Conservation (phyloP, 805 yeast species). For the Jamesozyma gamospora region DNA sequence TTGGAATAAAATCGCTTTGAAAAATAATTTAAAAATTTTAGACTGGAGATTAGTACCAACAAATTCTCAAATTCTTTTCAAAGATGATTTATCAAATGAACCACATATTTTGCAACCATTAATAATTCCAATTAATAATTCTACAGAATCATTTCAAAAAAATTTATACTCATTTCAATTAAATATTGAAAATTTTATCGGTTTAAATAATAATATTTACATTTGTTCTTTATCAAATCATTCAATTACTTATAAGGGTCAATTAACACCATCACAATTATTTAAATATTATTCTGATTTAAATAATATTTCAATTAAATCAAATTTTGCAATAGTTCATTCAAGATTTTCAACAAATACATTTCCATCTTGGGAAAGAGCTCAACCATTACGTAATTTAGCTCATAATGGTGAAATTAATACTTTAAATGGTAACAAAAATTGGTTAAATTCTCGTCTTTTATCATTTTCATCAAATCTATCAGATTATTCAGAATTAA, state of each 20-base stretch:
- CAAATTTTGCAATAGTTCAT: slow-evolving; percentile 92
- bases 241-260: slow-evolving; percentile 82
- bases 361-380: slow-evolving; percentile 99
- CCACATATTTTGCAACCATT: slow-evolving; percentile 87
- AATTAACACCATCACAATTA: slow-evolving; percentile 92
- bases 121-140: slow-evolving; percentile 42
- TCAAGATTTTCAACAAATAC: slow-evolving; percentile 97
- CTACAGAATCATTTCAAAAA: slow-evolving; percentile 10
- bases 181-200: slow-evolving; percentile 1
- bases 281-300: slow-evolving; percentile 91
- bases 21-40: slow-evolving; percentile 69
- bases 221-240: slow-evolving; percentile 70
- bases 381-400: slow-evolving; percentile 93
- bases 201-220: slow-evolving; percentile 51
- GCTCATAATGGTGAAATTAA: slow-evolving; percentile 99
- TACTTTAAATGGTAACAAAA: slow-evolving; percentile 93
- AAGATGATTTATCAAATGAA: slow-evolving; percentile 88
- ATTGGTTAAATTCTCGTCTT: slow-evolving; percentile 92
- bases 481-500: slow-evolving; percentile 38
- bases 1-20: slow-evolving; percentile 52
- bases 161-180: slow-evolving; percentile 9
- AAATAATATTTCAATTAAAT: slow-evolving; percentile 82
- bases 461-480: slow-evolving; percentile 4
- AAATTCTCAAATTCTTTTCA: slow-evolving; percentile 89
- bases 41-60: slow-evolving; percentile 96